Base-by-base conservation (phyloP, 2,329 filamentous ascomycete species). In the Aspergillus hiratsukae region DNA sequence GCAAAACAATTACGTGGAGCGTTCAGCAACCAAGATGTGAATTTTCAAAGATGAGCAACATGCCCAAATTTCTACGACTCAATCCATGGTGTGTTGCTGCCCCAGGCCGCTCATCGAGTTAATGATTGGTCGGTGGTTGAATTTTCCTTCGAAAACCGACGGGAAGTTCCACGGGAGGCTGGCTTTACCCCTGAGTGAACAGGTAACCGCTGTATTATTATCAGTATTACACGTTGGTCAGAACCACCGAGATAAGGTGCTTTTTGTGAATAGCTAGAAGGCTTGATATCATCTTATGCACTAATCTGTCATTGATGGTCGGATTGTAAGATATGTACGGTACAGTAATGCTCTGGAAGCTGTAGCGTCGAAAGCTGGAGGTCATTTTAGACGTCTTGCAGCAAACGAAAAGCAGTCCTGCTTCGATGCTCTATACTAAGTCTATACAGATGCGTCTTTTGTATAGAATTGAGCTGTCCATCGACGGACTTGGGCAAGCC, bases 211-310 rank as follows among this genome's bases (percentile, higher is more conserved):
- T 4, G 21, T 46, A 46, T 11, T 5, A n/a, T 17, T 17, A 17
- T 35, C 31, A 35, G 31, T 35, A 14, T 14, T 6, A 35, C 3
- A 4, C n/a, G n/a, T n/a, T n/a, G n/a, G n/a, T n/a, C 35, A 37
- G 43, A 53, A 53, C 28, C 21, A 9, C 49, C 14, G 17, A 19
- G 35, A 52, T 52, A 52, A 52, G 41, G 31, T 52, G 43, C 31
- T 40, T 52, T 40, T 23, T n/a, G 51, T 52, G 40, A 19, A 35
- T 17, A 28, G 40, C 35, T 7, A 41, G 35, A 17, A 46, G 11
- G 23, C 23, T 46, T 14, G 43, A 23, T 46, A 17, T n/a, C 43
- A 23, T 23, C 10, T 3, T 17, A 7, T 17, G 31, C 31, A 6
- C 31, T 37, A 17, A 37, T 1, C 31, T 37, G 2, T 37, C 17